Evolutionary conservation across 352 stramenopile genomes (phyloP), one percentile per base, ranked within the genome.

Genomic region (Globisporangium irregulare): DNA sequence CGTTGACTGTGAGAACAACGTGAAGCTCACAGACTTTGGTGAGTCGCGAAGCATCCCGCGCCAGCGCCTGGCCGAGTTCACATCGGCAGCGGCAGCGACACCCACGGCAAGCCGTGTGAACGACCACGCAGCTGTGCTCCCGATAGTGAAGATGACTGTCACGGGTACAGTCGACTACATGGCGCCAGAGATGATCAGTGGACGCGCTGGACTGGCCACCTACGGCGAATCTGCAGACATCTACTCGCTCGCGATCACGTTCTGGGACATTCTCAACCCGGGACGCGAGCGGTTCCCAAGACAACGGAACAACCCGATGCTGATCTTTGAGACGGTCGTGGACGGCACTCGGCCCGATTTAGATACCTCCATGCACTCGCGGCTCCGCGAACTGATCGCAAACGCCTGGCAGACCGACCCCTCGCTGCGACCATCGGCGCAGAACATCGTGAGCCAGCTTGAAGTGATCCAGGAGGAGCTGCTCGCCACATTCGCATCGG

Each of bases 141-240:
- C 56, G 32, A 61, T 36, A 32, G 70, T 79, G 20, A 82, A 82
- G 53, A 89, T 89, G 80, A 84, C 79, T 4, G 82, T 94, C 54
- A 82, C 78, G 1, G 86, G 86, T 10, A 94, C 86, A 1, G 80
- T 91, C 27, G 73, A 77, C 64, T 92, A 91, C 73, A 93, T 94
- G 84, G 74, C 86, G 20, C 86, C 86, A 1, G 86, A 94, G 63
- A 73, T 94, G 72, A 87, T 94, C 63, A 67, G 67, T 25, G 73
- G 80, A 34, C 68, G 78, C 27, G 76, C 72, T 25, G 82, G 82
- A 6, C 24, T 84, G 27, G 79, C 78, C 0, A 70, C 64, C 0
- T 94, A 94, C 62, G 81, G 73, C 1, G 78, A 92, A 68, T 76
- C 79, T 24, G 84, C 87, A 0, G 87, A 94, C 36, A 72, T 94